A percentile compares a stretch with the other conserved stretches of the same genome.
phyloP scores from a whole-genome alignment of 1,284 basidiomycete genomes.

The Trichosporon ovoides region DNA sequence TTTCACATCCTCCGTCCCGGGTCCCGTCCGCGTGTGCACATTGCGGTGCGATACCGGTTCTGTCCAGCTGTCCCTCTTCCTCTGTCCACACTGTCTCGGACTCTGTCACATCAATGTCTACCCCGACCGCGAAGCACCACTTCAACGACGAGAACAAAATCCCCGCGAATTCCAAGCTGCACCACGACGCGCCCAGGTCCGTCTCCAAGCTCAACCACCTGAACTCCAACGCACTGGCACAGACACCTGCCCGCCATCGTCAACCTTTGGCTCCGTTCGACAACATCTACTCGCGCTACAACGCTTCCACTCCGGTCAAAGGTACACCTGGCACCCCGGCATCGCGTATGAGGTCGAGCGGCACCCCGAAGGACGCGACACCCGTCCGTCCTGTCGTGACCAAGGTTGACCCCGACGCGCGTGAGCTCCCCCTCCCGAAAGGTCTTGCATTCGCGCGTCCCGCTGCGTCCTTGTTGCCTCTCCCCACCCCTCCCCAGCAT shows the following conservation, averaged over 20 bases:
- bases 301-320: slow-evolving; percentile 1
- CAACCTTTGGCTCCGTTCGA: slow-evolving; percentile 20
- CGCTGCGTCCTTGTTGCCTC: slow-evolving; percentile 8
- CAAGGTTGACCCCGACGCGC: slow-evolving; percentile 23
- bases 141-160: slow-evolving; percentile 24
- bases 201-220: slow-evolving; percentile 5
- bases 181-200: slow-evolving; percentile 10
- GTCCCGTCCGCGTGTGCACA: background rate
- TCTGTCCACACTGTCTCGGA: background rate
- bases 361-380: slow-evolving; percentile 15
- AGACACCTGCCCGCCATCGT: slow-evolving; percentile 18
- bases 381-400: slow-evolving; percentile 17
- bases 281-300: slow-evolving; percentile 12
- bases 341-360: slow-evolving; percentile 9
- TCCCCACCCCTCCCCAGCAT: slow-evolving; percentile 16
- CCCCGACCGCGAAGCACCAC: slow-evolving; percentile 4
- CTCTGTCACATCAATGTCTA: background rate
- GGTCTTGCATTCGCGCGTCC: slow-evolving; percentile 17
- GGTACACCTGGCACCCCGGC: slow-evolving; percentile 15
- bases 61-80: background rate
- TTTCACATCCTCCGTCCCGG: background rate
- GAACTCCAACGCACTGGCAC: slow-evolving; percentile 1
- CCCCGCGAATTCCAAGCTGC: slow-evolving; percentile 8
- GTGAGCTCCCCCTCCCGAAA: slow-evolving; percentile 20
- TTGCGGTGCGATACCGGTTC: too few relatives aligned